These are phyloP conservation scores for Cornus florida DNA, from an alignment of 148 eudicot species.

Conservation along the genomic window DNA sequence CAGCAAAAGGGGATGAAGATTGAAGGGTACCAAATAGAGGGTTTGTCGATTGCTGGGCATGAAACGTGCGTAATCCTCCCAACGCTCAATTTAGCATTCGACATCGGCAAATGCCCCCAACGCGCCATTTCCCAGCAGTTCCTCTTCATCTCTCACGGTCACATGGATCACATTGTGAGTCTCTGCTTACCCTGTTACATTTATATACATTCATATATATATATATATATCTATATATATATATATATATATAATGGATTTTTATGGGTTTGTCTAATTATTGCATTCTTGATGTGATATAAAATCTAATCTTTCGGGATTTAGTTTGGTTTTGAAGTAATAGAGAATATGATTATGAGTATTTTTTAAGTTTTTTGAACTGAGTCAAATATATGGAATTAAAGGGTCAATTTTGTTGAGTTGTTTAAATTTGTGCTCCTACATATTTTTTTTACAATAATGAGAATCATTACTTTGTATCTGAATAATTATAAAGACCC, in stretches of 20 bases:
- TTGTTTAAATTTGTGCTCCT: background rate
- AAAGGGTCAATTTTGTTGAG: background rate
- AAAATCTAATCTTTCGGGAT: background rate
- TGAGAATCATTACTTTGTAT: background rate
- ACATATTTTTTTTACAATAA: too few relatives aligned
- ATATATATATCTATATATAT: too few relatives aligned
- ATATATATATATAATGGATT: background rate
- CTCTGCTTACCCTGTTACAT: background rate
- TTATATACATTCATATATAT: too few relatives aligned
- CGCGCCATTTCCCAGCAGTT: slow-evolving; percentile 77
- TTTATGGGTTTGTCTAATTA: too few relatives aligned
- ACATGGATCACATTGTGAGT: slow-evolving; percentile 90
- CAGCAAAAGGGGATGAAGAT: slow-evolving; percentile 26
- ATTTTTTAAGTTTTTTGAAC: too few relatives aligned
- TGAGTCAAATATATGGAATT: background rate
- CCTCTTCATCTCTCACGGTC: slow-evolving; percentile 89
- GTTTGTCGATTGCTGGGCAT: slow-evolving; percentile 76
- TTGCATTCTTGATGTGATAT: background rate
- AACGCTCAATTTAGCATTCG: slow-evolving; percentile 72
- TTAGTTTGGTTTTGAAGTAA: background rate
- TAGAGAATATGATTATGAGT: background rate
- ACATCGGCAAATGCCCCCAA: slow-evolving; percentile 90
- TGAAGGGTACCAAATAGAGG: slow-evolving; percentile 59
- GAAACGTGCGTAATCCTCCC: slow-evolving; percentile 83
- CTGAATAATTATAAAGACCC: too few relatives aligned